Evolutionary conservation across 805 yeast species (phyloP).

Genomic region (Wickerhamiella azymoides): DNA sequence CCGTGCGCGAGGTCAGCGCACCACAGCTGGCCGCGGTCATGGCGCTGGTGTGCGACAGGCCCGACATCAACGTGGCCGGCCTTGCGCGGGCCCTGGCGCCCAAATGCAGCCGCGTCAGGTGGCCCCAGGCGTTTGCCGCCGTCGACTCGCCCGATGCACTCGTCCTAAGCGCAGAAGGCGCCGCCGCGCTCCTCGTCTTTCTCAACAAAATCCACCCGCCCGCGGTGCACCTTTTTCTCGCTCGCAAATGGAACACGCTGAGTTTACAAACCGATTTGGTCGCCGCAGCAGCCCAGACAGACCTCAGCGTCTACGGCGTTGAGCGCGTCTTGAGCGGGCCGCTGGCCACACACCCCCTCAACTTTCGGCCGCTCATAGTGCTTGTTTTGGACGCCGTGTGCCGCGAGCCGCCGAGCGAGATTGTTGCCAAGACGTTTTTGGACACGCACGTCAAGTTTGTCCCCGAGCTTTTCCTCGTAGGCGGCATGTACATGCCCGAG

Average conservation of each 20-base stretch:
- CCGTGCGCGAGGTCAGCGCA: conserved; percentile 10
- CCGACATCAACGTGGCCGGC: conserved; percentile 10
- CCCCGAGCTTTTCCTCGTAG: conserved; percentile 26
- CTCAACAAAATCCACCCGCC: conserved; percentile 3
- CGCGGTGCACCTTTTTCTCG: conserved; percentile 11
- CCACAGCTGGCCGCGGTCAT: conserved; percentile 11
- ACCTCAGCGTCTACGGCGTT: conserved; percentile 9
- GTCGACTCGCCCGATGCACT: conserved; percentile 1
- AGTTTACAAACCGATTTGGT: conserved; percentile 8
- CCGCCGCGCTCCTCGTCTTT: conserved; percentile 9
- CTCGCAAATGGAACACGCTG: conserved; percentile 9
- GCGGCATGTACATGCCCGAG: conserved; percentile 23
- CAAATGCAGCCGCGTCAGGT: conserved; percentile 7
- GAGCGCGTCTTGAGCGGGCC: conserved; percentile 13
- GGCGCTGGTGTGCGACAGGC: conserved; percentile 10
- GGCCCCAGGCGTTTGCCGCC: conserved; percentile 5
- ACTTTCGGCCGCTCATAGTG: conserved; percentile 17
- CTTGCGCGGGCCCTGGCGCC: conserved; percentile 10
- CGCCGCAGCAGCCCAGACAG: conserved; percentile 8
- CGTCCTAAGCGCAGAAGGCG: conserved; percentile 7
- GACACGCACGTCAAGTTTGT: conserved; percentile 23
- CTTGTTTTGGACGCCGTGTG: conserved; percentile 20
- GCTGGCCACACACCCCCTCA: conserved; percentile 17
- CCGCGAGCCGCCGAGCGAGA: conserved; percentile 18
- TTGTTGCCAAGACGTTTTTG: conserved; percentile 20